Evolutionary conservation across 1,284 basidiomycete genomes (phyloP).

Genomic region (Sphagnurus paluster): DNA sequence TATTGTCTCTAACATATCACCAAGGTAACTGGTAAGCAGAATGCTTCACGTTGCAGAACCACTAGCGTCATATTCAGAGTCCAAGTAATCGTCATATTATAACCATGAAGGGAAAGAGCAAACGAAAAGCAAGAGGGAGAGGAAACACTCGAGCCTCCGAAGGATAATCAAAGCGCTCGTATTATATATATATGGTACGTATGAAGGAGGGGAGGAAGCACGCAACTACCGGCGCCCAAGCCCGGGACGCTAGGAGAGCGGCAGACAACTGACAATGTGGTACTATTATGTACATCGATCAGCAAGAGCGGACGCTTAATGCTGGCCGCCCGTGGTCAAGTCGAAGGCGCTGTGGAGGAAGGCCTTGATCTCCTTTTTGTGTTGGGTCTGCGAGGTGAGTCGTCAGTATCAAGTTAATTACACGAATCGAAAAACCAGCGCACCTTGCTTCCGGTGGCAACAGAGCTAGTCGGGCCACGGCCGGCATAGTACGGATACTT

Average conservation of each 20-base stretch:
- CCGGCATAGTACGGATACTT: conserved; percentile 89
- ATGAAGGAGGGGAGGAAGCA: not conserved
- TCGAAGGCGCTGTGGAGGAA: conserved; percentile 66
- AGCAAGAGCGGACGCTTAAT: conserved; percentile 5
- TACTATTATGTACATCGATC: not conserved
- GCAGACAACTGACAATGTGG: not conserved
- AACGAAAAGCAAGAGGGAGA: not conserved
- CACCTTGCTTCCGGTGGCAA: conserved; percentile 89
- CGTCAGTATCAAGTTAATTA: not conserved
- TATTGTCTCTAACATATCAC: too few relatives aligned
- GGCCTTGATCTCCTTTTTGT: conserved; percentile 84
- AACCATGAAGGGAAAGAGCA: too few relatives aligned
- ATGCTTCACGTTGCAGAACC: too few relatives aligned
- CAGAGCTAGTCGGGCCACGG: conserved; percentile 84
- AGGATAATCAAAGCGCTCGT: not conserved
- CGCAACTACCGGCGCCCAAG: not conserved
- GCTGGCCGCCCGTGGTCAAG: conserved; percentile 15
- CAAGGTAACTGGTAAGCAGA: too few relatives aligned
- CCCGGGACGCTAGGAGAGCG: not conserved
- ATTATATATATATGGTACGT: not conserved
- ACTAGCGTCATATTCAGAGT: too few relatives aligned
- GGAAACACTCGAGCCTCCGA: not conserved
- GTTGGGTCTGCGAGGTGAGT: conserved; percentile 49
- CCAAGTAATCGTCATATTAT: too few relatives aligned
- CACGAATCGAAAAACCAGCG: conserved; percentile 13